Base-by-base conservation (phyloP, 371 early-diverging fungal species). In the Mucor circinelloides region DNA sequence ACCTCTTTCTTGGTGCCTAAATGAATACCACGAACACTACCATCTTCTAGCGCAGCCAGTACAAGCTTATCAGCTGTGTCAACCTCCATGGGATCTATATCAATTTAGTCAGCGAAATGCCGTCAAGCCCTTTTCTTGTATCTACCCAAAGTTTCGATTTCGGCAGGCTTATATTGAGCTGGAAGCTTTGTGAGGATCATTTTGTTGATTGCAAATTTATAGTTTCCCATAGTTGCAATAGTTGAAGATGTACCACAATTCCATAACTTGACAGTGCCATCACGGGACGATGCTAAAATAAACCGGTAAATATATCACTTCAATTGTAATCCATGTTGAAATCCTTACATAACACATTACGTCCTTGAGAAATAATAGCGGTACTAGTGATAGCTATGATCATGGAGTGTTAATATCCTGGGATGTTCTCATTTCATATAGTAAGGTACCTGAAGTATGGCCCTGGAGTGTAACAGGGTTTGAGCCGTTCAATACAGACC, bases 391-490 rank as follows among this genome's bases (percentile, higher is more conserved):
- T 81, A 7, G 82, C 89, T 85, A 73, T 56, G 12, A 25, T 23
- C 15, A 31, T 15, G 7, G 55, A 31, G 19, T 31, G 28, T 30
- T 30, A 55, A 6, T 15, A 55, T 7, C 10, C 48, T 17, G 23
- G 28, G 28, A 15, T 36, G 28, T 19, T n/a, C 28, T 19, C 3
- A n/a, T 12, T 34, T 6, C 8, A 44, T 44, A n/a, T 44, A 0
- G 12, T 8, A 23, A 50, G 6, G 21, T 80, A 87, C 87, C 75
- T 58, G 84, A 82, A 1, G 80, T 87, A 71, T 93, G 93, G 6
- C 93, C 92, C 40, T 71, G 78, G 32, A 93, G 75, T 5, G 91
- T 90, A 5, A 90, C 90, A 17, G 93, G 93, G 54, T 91, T 91
- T 44, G 82, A 79, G 36, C 93, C 93, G 70, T 91, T 89, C 23